Evolutionary conservation across 306 rosid species (phyloP), one percentile per base, ranked within the genome.

Genomic region (Cicer chorassanicum): DNA sequence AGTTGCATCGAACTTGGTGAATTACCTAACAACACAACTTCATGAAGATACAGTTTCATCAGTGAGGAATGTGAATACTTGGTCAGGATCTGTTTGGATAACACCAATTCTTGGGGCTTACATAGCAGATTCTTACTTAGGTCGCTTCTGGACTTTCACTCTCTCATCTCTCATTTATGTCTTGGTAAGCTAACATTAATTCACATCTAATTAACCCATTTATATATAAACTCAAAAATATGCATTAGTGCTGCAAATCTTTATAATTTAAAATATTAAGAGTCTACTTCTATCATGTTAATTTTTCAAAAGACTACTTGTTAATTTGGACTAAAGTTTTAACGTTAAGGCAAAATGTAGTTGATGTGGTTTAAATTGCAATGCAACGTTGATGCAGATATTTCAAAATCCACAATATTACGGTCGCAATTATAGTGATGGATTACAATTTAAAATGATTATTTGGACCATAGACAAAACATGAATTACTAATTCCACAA

Each of bases 131-230:
- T 87, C 99, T 65, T 89, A 81, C 87, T 61, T 89, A 48, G 98
- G 98, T 76, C 99, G 99, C 46, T 95, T 95, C 67, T 95, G 99
- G 99, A 95, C 99, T 66, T 95, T 95, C 88, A 90, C 99, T 7
- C 53, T 89, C 6, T 90, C 99, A 5, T 92, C 98, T 39, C 89
- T 92, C 59, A 43, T 95, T 70, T 95, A 95, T 73, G 98, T 88
- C 83, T 70, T 86, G 98, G 99, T 95, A 90, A 73, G 39, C 44
- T 14, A 15, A 51, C 29, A 51, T 51, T 51, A 51, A 51, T 51
- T 14, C 21, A 50, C 3, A 14, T 50, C 56, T 57, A 57, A 57
- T 24, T 11, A 57, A 9, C n/a, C 8, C 40, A 57, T 21, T 56
- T 29, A 56, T 56, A 21, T 29, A 56, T 56, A 21, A 11, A 9